Percentiles rank a stretch among this genome's conserved stretches.
These are phyloP conservation scores for Hypoxylon intermedium DNA, from an alignment of 495 filamentous ascomycete genomes.

Conservation along the genomic window DNA sequence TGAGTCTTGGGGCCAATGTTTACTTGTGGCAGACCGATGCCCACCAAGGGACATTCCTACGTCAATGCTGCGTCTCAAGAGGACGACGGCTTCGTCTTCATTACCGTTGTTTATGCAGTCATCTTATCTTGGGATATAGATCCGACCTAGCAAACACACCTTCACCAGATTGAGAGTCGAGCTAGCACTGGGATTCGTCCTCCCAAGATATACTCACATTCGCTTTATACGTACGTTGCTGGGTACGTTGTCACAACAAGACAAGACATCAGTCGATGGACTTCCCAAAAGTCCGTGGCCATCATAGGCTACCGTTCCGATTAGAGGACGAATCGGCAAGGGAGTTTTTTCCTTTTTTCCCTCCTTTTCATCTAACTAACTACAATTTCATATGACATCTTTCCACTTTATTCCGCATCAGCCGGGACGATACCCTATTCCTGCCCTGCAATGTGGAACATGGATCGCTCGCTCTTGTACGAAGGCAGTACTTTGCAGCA, in stretches of 20 bases:
- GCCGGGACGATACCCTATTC: background rate
- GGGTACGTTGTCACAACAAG: background rate
- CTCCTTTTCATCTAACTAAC: no score
- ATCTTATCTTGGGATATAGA: slow-evolving; percentile 34
- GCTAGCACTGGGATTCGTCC: slow-evolving; percentile 5
- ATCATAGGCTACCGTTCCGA: slow-evolving; percentile 13
- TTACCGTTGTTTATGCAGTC: slow-evolving; percentile 34
- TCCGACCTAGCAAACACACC: slow-evolving; percentile 24
- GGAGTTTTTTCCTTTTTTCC: slow-evolving; percentile 1
- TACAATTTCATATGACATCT: slow-evolving; percentile 3
- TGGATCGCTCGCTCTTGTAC: background rate
- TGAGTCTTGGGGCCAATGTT: slow-evolving; percentile 23
- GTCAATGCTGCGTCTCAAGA: slow-evolving; percentile 30
- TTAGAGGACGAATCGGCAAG: slow-evolving; percentile 12
- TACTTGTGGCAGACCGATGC: slow-evolving; percentile 19
- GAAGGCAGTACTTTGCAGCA: background rate
- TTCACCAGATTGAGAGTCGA: slow-evolving; percentile 6
- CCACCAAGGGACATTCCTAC: slow-evolving; percentile 20
- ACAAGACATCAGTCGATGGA: slow-evolving; percentile 28
- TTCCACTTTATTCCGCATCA: background rate
- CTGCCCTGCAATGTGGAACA: slow-evolving; percentile 2
- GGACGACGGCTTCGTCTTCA: slow-evolving; percentile 31
- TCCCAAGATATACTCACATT: background rate
- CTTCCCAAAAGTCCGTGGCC: slow-evolving; percentile 10
- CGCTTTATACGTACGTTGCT: slow-evolving; percentile 3